Percentiles rank a stretch among this genome's conserved stretches.
phyloP scores from a whole-genome alignment of 768 basidiomycete genomes.

The Pleurotus djamor region DNA sequence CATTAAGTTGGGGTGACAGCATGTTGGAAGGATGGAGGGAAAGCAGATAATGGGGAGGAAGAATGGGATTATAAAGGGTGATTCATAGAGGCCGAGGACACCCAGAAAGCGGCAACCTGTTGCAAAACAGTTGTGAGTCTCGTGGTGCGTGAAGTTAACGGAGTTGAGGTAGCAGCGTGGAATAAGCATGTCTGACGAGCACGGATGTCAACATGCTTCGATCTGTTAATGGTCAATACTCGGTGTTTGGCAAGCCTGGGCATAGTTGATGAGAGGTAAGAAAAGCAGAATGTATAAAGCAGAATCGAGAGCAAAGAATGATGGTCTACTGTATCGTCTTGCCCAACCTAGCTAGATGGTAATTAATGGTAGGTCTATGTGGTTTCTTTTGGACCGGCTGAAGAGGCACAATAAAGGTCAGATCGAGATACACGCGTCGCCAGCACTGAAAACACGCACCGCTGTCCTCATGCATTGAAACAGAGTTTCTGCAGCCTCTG shows the following conservation, averaged over 20 bases:
- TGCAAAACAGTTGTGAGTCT: not conserved
- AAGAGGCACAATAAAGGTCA: not conserved
- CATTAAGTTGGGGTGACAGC: not conserved
- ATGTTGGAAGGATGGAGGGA: conserved; percentile 2
- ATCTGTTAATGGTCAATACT: not conserved
- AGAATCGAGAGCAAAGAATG: not conserved
- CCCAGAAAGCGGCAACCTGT: conserved; percentile 4
- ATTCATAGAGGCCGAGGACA: not conserved
- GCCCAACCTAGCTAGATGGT: conserved; percentile 79
- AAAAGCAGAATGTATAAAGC: not conserved
- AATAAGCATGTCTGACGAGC: conserved; percentile 2
- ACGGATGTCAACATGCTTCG: not conserved
- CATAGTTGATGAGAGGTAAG: not conserved
- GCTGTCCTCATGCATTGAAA: conserved; percentile 86
- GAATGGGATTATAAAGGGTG: conserved; percentile 9
- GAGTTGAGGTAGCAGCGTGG: conserved; percentile 5
- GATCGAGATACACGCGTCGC: conserved; percentile 5
- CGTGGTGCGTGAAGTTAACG: not conserved
- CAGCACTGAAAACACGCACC: conserved; percentile 41
- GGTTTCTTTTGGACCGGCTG: conserved; percentile 69
- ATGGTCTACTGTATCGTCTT: conserved; percentile 59
- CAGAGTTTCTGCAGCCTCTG: conserved; percentile 54
- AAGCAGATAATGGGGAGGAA: conserved; percentile 6
- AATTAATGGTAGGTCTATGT: conserved; percentile 83
- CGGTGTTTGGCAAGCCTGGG: not conserved